phyloP scores from a whole-genome alignment of 352 stramenopile species.

The Pythium aquatile region DNA sequence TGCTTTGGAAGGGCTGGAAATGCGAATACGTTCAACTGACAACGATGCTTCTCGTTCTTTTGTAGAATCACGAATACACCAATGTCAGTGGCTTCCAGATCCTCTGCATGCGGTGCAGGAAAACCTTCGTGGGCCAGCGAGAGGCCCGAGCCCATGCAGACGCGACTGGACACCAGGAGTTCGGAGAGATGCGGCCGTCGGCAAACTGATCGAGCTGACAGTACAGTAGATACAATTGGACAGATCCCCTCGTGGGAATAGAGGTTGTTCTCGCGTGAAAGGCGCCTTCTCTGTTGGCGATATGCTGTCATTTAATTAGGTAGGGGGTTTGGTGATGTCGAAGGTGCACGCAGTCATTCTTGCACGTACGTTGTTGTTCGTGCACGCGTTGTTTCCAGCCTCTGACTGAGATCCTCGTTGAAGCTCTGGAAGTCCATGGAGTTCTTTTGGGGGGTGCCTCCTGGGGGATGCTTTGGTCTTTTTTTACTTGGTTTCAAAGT shows the following conservation, averaged over 20 bases:
- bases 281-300: background rate
- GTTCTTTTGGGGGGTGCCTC: constrained; percentile 3
- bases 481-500: constrained; percentile 26
- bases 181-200: constrained; percentile 54
- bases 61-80: constrained; percentile 78
- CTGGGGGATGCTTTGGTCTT: constrained; percentile 7
- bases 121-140: constrained; percentile 60
- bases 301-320: background rate
- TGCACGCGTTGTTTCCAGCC: background rate
- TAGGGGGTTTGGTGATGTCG: background rate
- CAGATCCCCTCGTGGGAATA: background rate
- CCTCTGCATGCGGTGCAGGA: constrained; percentile 64
- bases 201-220: background rate
- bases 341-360: constrained; percentile 1
- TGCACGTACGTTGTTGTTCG: background rate
- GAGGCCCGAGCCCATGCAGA: constrained; percentile 66
- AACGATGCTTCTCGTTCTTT: background rate
- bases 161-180: constrained; percentile 65
- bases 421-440: constrained; percentile 4
- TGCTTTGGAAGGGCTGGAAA: too few species aligned
- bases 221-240: background rate
- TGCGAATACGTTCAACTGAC: too few species aligned
- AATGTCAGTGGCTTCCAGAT: constrained; percentile 73
- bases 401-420: background rate
- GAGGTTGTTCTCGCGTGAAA: background rate